A percentile compares a stretch with the other conserved stretches of the same genome.
Evolutionary conservation across 805 yeast species (phyloP).

Genomic region (Barnettozyma siamensis): DNA sequence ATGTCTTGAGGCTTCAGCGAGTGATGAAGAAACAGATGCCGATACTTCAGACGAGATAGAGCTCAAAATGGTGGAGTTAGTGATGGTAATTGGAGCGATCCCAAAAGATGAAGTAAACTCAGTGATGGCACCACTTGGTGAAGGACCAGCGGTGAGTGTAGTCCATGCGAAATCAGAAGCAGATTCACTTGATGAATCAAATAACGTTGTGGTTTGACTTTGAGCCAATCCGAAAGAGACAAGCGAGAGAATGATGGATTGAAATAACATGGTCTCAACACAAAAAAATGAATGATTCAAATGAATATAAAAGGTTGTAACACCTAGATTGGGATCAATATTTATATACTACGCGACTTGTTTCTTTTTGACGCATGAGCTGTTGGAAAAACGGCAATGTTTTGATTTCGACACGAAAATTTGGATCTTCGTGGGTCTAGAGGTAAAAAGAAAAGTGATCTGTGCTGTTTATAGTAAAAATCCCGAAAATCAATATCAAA

Average conservation of each 20-base stretch:
- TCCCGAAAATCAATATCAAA: too few relatives aligned
- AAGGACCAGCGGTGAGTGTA: constrained; percentile 28
- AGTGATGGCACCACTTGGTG: constrained; percentile 31
- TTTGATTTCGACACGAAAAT: too few relatives aligned
- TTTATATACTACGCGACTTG: too few relatives aligned
- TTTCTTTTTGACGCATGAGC: too few relatives aligned
- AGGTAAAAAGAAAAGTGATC: not conserved
- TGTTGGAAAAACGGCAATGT: too few relatives aligned
- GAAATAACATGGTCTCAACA: not conserved
- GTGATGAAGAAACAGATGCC: constrained; percentile 22
- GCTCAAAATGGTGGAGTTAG: constrained; percentile 15
- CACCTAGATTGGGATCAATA: too few relatives aligned
- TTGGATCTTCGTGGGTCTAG: not conserved
- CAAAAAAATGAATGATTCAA: too few relatives aligned
- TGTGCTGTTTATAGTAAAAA: not conserved
- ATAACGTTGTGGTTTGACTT: not conserved
- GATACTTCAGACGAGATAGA: constrained; percentile 27
- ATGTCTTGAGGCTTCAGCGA: constrained; percentile 9
- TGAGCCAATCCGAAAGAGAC: not conserved
- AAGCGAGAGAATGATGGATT: not conserved
- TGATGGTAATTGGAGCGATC: constrained; percentile 23
- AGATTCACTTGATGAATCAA: not conserved
- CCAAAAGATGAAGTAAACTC: constrained; percentile 45
- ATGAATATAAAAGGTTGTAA: too few relatives aligned
- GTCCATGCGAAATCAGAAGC: constrained; percentile 8